Evolutionary conservation across 148 eudicot species (phyloP).

Genomic region (Nyssa sinensis): DNA sequence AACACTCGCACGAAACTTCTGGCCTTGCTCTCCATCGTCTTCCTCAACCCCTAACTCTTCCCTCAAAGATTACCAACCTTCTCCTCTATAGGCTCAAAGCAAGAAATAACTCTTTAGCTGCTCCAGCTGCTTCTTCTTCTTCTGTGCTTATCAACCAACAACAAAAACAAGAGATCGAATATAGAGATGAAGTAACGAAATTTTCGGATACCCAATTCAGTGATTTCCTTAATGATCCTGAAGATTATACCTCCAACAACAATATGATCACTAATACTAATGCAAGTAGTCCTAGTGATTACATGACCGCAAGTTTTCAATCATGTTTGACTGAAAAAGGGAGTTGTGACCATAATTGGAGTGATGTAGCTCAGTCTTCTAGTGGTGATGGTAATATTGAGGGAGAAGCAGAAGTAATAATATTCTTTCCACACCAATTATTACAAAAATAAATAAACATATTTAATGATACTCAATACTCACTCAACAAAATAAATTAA

Average conservation of each 20-base stretch:
- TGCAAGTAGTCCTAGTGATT: not conserved
- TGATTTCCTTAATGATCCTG: no score
- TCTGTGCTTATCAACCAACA: constrained; percentile 9
- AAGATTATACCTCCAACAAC: constrained; percentile 10
- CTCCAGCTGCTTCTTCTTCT: constrained; percentile 16
- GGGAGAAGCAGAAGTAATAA: constrained; percentile 16
- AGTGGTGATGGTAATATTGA: constrained; percentile 17
- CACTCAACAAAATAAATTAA: no score
- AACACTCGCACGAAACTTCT: constrained; percentile 50
- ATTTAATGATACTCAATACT: no score
- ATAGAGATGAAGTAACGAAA: constrained; percentile 9
- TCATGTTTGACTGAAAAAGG: constrained; percentile 12
- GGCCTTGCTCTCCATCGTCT: constrained; percentile 31
- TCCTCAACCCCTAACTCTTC: constrained; percentile 34
- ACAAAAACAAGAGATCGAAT: constrained; percentile 10
- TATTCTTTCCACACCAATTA: no score
- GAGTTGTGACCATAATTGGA: constrained; percentile 4
- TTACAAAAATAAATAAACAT: no score
- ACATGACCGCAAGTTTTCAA: not conserved
- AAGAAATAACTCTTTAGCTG: constrained; percentile 27
- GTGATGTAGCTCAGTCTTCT: constrained; percentile 11
- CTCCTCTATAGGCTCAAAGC: constrained; percentile 41
- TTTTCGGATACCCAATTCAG: constrained; percentile 27
- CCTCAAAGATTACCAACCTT: constrained; percentile 46
- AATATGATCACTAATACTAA: not conserved